Conservation (phyloP, 2,329 filamentous ascomycete species). For the Alternaria arborescens region DNA sequence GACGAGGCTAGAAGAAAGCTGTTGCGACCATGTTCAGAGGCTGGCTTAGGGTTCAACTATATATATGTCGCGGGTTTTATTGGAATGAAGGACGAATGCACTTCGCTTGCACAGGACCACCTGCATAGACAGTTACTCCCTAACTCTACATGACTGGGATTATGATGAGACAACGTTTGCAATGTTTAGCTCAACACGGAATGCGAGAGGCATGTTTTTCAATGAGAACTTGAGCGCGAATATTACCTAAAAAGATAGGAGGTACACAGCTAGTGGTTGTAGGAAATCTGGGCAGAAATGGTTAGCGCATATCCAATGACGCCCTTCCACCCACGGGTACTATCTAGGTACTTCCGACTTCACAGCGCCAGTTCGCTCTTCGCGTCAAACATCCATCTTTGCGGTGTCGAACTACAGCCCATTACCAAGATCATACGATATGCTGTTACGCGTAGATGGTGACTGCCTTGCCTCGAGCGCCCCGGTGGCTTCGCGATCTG, state of each 20-base stretch:
- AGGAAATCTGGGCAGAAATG: background rate
- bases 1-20: background rate
- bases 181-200: background rate
- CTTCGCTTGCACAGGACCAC: too few relatives aligned
- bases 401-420: background rate
- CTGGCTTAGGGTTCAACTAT: background rate
- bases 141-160: too few relatives aligned
- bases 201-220: background rate
- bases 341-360: background rate
- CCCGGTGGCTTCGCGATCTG: background rate
- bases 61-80: too few relatives aligned
- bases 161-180: too few relatives aligned
- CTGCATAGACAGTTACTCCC: too few relatives aligned
- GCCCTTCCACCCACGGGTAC: background rate
- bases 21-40: background rate
- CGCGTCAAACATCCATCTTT: background rate
- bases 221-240: background rate
- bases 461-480: background rate
- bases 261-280: too few relatives aligned
- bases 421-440: background rate
- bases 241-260: too few relatives aligned
- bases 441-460: background rate
- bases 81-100: too few relatives aligned
- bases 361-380: background rate
- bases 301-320: background rate